Base-by-base conservation (phyloP, 352 stramenopile genomes). In the Thalassiosira ordinaria region DNA sequence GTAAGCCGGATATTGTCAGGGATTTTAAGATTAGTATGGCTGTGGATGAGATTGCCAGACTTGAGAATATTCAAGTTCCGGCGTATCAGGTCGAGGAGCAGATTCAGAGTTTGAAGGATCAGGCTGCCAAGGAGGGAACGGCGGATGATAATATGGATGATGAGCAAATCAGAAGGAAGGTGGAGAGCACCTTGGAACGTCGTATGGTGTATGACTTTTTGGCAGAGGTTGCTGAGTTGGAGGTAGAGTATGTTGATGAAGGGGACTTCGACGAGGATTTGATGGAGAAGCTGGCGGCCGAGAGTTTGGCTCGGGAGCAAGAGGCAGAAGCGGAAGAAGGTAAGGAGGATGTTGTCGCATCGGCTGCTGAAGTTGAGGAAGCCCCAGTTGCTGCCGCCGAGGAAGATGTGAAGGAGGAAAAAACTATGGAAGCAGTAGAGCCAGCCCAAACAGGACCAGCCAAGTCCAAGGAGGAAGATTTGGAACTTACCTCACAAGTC, bases 51-150 rank as follows among this genome's bases (percentile, higher is more conserved):
- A 92, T 96, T 80, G 90, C 86, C 8, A 63, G 92, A 62, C 70
- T 93, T 37, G 92, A 96, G 74, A 84, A 75, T 29, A 92, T 95
- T 70, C 64, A 90, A 63, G 83, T 95, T 39, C 88, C 91, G 13
- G 79, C 79, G 56, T 91, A 93, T 77, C 89, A 95, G 66, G 66
- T 96, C 6, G 91, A 95, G 16, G 92, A 96, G 56, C 90, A 95
- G 74, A 86, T 96, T 64, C 80, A 93, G 53, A 57, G 73, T 5
- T 76, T 95, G 61, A 89, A 89, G 68, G 85, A 94, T 74, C 85
- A 96, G 68, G 89, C 87, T 16, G 78, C 49, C 11, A 74, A 83
- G 65, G 66, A 91, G 29, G 74, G 69, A 18, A 61, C 71, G 20
- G 46, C 29, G 3, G 52, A 33, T 14, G 69, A 80, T 8, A 85